Evolutionary conservation across 192 early-diverging fungal species (phyloP), one percentile per base, ranked within the genome.

Genomic region (Allomyces javanicus): DNA sequence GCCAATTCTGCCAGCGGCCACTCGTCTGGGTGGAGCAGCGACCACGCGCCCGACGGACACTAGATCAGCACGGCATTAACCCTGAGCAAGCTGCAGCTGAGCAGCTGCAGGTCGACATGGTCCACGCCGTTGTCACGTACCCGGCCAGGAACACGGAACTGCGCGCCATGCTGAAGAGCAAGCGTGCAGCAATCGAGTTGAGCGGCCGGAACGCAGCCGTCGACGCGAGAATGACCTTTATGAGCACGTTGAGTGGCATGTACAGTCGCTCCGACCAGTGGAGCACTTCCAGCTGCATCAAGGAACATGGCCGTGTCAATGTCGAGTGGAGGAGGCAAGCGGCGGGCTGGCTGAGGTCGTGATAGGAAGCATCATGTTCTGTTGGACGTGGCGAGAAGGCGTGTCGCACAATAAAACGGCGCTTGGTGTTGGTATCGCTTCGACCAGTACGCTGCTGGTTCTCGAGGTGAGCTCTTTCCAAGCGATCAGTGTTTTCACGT

Each of bases 1-100:
- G 81, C 89, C 44, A 95, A 74, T 69, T 95, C 92, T 72, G n/a
- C n/a, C n/a, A 84, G 67, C 50, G 81, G 83, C 45, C 86, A 78
- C 9, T 81, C 78, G n/a, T 75, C 77, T 6, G 77, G 74, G 70
- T 88, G 85, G 10, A 83, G 71, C 21, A 88, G 68, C 40, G 83
- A 76, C 2, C 81, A 77, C 11, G 77, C 69, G 0, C 84, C 84
- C 22, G 78, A 73, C 1, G 79, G 58, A 19, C 81, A 61, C n/a
- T 85, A 87, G 22, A 73, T 76, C 63, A 64, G 69, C 10, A 63
- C 62, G 10, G 69, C 58, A n/a, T 88, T 84, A 50, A 72, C 72
- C 1, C 77, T 74, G 0, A 78, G 26, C 24, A 80, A 9, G 24
- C 66, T 69, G 24, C 86, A 83, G 61, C 84, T 12, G 9, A 68